A percentile compares a stretch with the other conserved stretches of the same genome.
Conservation (phyloP, 2,329 filamentous ascomycete genomes). For the Monilinia aucupariae region DNA sequence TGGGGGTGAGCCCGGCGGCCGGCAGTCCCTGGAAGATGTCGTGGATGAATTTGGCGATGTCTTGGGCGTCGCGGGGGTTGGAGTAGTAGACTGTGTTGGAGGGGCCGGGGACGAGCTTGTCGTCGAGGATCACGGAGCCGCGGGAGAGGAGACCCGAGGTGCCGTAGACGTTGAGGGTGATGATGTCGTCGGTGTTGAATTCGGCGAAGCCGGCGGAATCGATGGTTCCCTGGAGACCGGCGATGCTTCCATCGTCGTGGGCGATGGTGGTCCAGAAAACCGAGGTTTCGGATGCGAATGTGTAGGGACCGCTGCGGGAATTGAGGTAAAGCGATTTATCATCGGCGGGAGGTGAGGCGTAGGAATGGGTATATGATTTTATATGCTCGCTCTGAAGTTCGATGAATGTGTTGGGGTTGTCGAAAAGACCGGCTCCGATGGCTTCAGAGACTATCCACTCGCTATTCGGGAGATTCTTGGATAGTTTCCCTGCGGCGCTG, state of each 20-base stretch:
- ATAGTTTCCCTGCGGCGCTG: constrained; percentile 36
- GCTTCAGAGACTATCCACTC: constrained; percentile 46
- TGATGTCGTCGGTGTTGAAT: constrained; percentile 41
- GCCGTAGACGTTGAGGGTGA: constrained; percentile 53
- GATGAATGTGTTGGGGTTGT: constrained; percentile 53
- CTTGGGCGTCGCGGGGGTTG: constrained; percentile 43
- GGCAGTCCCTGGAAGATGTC: constrained; percentile 45
- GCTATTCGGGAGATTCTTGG: constrained; percentile 29
- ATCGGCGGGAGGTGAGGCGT: constrained; percentile 39
- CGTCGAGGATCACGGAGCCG: constrained; percentile 43
- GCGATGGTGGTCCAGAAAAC: constrained; percentile 48
- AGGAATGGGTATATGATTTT: constrained; percentile 45
- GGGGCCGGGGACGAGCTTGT: constrained; percentile 41
- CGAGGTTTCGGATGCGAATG: constrained; percentile 48
- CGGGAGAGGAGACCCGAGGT: constrained; percentile 49
- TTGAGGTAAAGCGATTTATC: constrained; percentile 45
- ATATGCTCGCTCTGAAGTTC: constrained; percentile 41
- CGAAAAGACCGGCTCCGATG: constrained; percentile 48
- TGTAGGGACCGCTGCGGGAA: constrained; percentile 46
- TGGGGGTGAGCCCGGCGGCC: constrained; percentile 39
- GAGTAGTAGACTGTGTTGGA: constrained; percentile 43
- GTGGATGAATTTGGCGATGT: constrained; percentile 47
- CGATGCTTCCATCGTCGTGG: constrained; percentile 39
- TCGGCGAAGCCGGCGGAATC: constrained; percentile 43
- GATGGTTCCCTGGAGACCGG: constrained; percentile 49